phyloP scores from a whole-genome alignment of 1,139 yeast genomes.

The Eremothecium gossypii region DNA sequence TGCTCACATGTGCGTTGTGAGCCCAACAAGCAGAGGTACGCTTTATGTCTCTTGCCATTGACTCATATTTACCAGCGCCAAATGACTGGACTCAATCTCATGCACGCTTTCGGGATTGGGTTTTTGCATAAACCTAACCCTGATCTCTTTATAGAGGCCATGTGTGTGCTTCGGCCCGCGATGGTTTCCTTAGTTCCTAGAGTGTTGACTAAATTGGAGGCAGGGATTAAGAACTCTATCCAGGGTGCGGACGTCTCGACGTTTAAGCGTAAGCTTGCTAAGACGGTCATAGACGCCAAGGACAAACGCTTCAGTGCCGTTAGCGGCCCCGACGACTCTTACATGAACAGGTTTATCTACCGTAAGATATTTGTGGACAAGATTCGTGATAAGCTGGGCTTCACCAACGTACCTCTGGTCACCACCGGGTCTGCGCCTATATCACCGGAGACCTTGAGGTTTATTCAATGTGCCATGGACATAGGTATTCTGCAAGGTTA shows the following conservation, averaged over 20 bases:
- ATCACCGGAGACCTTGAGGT: slow-evolving; percentile 47
- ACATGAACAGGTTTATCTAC: slow-evolving; percentile 30
- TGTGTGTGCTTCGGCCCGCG: slow-evolving; percentile 46
- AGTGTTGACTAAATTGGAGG: slow-evolving; percentile 54
- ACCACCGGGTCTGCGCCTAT: slow-evolving; percentile 73
- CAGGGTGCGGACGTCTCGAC: slow-evolving; percentile 24
- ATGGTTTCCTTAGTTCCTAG: slow-evolving; percentile 55
- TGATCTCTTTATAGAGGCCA: slow-evolving; percentile 43
- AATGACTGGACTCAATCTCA: slow-evolving; percentile 20
- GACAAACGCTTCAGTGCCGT: slow-evolving; percentile 29
- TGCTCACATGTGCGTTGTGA: slow-evolving; percentile 4
- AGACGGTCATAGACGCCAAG: slow-evolving; percentile 32
- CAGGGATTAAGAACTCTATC: slow-evolving; percentile 36
- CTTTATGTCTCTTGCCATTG: slow-evolving; percentile 46
- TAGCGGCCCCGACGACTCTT: slow-evolving; percentile 31
- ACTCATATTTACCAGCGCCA: slow-evolving; percentile 62
- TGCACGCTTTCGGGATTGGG: slow-evolving; percentile 34
- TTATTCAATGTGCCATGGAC: slow-evolving; percentile 53
- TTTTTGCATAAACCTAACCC: slow-evolving; percentile 42
- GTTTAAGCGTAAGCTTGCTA: slow-evolving; percentile 30
- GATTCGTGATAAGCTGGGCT: slow-evolving; percentile 49
- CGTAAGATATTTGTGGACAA: slow-evolving; percentile 44
- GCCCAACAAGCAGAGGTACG: slow-evolving; percentile 15
- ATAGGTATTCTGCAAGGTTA: slow-evolving; percentile 61
- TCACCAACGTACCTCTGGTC: slow-evolving; percentile 38